phyloP scores from a whole-genome alignment of 345 rosid species.

The Litchi chinensis region DNA sequence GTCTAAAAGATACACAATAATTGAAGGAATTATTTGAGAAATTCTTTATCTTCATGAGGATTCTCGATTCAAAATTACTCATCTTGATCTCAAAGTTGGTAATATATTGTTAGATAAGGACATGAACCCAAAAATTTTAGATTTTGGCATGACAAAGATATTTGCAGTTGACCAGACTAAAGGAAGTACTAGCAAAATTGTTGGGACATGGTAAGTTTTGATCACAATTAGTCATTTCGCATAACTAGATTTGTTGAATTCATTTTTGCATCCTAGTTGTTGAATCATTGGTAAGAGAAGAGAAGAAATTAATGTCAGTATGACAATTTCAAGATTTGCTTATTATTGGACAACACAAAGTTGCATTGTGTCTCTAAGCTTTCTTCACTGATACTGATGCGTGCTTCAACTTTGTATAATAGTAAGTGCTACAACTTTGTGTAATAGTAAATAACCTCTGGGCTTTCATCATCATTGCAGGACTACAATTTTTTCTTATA shows the following conservation, averaged over 20 bases:
- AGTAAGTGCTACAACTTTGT: no score
- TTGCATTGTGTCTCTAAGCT: not conserved
- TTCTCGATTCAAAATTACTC: conserved; percentile 50
- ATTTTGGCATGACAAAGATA: conserved; percentile 39
- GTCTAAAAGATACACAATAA: conserved; percentile 47
- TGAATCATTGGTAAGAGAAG: no score
- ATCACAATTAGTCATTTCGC: not conserved
- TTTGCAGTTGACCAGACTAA: conserved; percentile 28
- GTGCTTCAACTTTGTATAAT: no score
- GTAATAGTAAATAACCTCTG: no score
- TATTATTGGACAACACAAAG: not conserved
- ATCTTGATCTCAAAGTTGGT: conserved; percentile 56
- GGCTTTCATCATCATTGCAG: no score
- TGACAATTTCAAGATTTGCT: no score
- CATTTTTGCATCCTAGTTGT: no score
- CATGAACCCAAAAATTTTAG: conserved; percentile 35
- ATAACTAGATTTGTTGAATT: no score
- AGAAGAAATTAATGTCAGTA: no score
- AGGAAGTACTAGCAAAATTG: conserved; percentile 26
- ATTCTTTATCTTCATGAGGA: conserved; percentile 59
- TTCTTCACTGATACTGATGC: not conserved
- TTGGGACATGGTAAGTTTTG: conserved; percentile 24
- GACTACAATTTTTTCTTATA: no score
- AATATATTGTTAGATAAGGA: conserved; percentile 41
- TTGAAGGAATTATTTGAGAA: conserved; percentile 56